Base-by-base conservation (phyloP, 2,329 filamentous ascomycete genomes). In the Aspergillus luchuensis region DNA sequence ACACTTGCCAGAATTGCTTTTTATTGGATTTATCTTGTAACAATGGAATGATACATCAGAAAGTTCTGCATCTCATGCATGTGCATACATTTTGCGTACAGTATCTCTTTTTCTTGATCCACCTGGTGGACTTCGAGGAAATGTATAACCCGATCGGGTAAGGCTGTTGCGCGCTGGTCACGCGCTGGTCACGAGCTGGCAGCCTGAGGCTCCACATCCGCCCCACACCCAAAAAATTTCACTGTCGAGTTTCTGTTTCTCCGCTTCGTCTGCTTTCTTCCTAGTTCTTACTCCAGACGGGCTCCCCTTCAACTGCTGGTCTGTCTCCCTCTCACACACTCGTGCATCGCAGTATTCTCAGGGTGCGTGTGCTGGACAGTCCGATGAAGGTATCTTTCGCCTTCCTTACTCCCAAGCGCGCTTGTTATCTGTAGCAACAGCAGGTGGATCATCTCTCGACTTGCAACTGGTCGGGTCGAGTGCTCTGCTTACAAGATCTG, bases 201-300 rank as follows among this genome's bases (percentile, higher is more conserved):
- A 57, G 66, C 64, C 66, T 68, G 56, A 68, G 66, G 63, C 63
- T 63, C 63, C 64, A 64, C 56, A 56, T 17, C 11, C 11, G 19
- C 52, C 58, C 66, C 67, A 63, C 67, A 67, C 65, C 62, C 45
- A 56, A 66, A 68, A 68, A 67, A 63, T 58, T 61, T 64, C 56
- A 43, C 48, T 8, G 47, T 51, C 53, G 36, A 21, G 49, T 45
- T 53, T 59, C 52, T 57, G 53, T 21, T 51, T 56, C 49, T 57
- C 48, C 54, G 49, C 39, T 39, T 53, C 51, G 28, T 57, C 51
- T 56, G 30, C 39, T 52, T 23, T 21, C 58, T 56, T 25, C 30
- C 28, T 38, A 33, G 15, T 33, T 36, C 23, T 39, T 41, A 61
- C 33, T 41, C 62, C n/a, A 51, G 66, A 39, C 53, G 36, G 30